Conservation (phyloP, 208 protist genomes). For the Angomonas ambiguus region DNA sequence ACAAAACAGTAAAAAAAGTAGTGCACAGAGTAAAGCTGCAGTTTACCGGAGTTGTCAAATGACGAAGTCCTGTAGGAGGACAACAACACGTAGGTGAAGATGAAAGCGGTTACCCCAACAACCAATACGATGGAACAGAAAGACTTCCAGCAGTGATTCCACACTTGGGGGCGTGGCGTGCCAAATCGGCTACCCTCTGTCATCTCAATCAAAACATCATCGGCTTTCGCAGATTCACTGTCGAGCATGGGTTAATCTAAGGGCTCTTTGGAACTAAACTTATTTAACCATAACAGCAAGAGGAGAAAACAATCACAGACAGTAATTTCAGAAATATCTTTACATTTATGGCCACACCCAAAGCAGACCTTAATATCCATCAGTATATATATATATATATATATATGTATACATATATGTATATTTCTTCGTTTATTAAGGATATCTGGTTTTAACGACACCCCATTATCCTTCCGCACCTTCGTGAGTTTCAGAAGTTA, state of each 20-base stretch:
- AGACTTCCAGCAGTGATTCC: background rate
- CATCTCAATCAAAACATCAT: no score
- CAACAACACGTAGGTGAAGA: background rate
- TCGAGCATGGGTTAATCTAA: no score
- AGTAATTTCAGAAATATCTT: no score
- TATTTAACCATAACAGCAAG: no score
- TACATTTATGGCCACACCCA: no score
- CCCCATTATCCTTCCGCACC: background rate
- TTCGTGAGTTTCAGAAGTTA: slow-evolving; percentile 8
- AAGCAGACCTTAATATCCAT: background rate
- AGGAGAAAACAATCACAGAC: no score
- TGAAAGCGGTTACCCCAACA: background rate
- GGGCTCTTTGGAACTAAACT: no score
- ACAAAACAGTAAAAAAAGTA: slow-evolving; percentile 73
- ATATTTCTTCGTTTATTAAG: slow-evolving; percentile 4
- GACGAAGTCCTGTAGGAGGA: background rate
- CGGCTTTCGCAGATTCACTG: no score
- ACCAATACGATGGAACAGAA: background rate
- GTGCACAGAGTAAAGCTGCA: slow-evolving; percentile 28
- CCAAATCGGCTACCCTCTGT: no score
- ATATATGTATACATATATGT: background rate
- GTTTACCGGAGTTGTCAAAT: slow-evolving; percentile 6
- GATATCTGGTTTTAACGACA: background rate
- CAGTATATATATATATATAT: background rate
- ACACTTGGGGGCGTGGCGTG: no score